Evolutionary conservation across 495 filamentous ascomycete genomes (phyloP).

Genomic region (Podospora fimiseda): DNA sequence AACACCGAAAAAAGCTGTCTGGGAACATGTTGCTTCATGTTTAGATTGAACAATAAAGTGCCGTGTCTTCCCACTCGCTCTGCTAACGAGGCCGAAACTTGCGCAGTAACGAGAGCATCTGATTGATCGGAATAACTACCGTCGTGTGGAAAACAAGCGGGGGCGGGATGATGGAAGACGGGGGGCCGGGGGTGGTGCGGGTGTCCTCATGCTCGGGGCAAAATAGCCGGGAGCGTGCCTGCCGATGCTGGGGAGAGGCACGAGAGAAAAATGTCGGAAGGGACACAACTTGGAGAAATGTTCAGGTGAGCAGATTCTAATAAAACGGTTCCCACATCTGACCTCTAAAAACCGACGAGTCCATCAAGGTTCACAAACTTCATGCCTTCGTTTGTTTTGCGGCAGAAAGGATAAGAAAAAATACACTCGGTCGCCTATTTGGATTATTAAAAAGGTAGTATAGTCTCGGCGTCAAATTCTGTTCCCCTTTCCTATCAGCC

Average conservation of each 20-base stretch:
- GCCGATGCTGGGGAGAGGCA: constrained; percentile 8
- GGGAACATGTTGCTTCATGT: constrained; percentile 11
- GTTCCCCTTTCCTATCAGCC: background rate
- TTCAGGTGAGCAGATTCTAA: constrained; percentile 13
- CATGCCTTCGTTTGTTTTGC: background rate
- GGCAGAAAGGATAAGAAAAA: background rate
- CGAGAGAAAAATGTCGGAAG: background rate
- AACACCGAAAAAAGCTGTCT: background rate
- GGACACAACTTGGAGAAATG: background rate
- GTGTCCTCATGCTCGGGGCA: background rate
- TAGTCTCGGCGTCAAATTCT: constrained; percentile 1
- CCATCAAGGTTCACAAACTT: background rate
- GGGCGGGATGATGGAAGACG: background rate
- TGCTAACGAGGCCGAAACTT: constrained; percentile 12
- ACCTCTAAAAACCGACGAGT: background rate
- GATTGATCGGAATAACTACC: constrained; percentile 16
- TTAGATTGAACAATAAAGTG: constrained; percentile 15
- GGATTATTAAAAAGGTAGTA: background rate
- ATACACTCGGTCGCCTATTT: background rate
- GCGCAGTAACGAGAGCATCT: constrained; percentile 14
- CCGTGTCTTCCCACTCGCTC: constrained; percentile 5
- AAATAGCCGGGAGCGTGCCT: constrained; percentile 5
- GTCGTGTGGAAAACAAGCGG: constrained; percentile 1
- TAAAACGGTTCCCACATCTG: constrained; percentile 8
- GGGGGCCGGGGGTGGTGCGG: background rate